phyloP scores from a whole-genome alignment of 495 filamentous ascomycete genomes.

The Pyrenopolyporus hunteri region DNA sequence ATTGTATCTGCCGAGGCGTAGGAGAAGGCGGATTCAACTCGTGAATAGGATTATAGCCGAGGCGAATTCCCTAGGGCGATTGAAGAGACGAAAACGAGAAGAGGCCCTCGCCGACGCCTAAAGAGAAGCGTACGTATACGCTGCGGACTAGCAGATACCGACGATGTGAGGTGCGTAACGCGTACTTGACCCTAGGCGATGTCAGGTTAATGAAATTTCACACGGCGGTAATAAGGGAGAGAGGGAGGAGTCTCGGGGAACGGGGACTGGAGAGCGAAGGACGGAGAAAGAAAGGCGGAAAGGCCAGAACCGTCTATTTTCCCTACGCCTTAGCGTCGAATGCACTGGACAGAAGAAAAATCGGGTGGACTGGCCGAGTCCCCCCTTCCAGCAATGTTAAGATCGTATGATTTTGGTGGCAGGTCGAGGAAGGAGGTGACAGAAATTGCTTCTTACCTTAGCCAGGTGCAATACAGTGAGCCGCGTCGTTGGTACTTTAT shows the following conservation, averaged over 20 bases:
- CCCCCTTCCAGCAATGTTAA: conserved; percentile 22
- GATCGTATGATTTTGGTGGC: conserved; percentile 38
- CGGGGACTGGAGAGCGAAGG: too few species aligned
- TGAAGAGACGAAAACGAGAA: too few species aligned
- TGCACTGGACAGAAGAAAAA: conserved; percentile 22
- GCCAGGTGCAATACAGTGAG: conserved; percentile 16
- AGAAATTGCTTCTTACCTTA: conserved; percentile 11
- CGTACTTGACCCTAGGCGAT: too few species aligned
- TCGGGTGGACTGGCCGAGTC: conserved; percentile 29
- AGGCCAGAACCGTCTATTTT: conserved; percentile 28
- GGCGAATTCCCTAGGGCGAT: not conserved
- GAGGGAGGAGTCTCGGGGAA: too few species aligned
- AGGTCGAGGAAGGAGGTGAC: conserved; percentile 15
- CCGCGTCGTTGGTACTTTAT: conserved; percentile 26
- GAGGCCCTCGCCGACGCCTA: not conserved
- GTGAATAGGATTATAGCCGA: conserved; percentile 2
- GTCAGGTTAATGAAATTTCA: conserved; percentile 13
- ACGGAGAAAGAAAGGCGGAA: conserved; percentile 9
- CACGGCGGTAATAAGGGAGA: conserved; percentile 6
- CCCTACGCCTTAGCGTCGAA: conserved; percentile 24
- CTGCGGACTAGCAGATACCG: too few species aligned
- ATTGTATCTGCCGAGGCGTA: conserved; percentile 18
- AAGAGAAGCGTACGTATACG: not conserved
- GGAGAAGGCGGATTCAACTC: not conserved
- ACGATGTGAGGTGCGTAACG: too few species aligned